Evolutionary conservation across 208 protist genomes (phyloP).

Genomic region (Acanthamoeba culbertsoni): DNA sequence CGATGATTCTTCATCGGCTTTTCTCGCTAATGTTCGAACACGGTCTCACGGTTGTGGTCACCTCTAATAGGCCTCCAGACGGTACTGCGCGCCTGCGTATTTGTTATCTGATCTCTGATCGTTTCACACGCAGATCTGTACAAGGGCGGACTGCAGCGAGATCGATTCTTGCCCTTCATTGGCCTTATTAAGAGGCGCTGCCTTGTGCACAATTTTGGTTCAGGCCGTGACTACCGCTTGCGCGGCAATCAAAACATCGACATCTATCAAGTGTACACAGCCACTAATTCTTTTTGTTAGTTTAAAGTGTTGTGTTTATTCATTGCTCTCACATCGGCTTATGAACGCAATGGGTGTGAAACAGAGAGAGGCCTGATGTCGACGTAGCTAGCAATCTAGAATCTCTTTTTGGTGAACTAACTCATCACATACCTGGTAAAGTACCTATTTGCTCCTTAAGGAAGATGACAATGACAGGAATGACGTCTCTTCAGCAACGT

Average conservation of each 20-base stretch:
- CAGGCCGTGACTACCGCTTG: conserved; percentile 91
- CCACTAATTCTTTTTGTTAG: no score
- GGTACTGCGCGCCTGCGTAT: not conserved
- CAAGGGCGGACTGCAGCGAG: conserved; percentile 91
- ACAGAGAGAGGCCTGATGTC: not conserved
- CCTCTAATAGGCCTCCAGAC: conserved; percentile 86
- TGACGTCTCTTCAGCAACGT: conserved; percentile 17
- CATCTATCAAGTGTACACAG: conserved; percentile 26
- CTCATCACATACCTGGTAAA: conserved; percentile 83
- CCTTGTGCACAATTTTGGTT: conserved; percentile 88
- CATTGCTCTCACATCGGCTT: no score
- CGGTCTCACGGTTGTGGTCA: conserved; percentile 91
- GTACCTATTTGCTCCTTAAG: conserved; percentile 41
- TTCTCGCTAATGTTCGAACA: conserved; percentile 89
- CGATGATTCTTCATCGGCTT: conserved; percentile 93
- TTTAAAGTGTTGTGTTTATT: not conserved
- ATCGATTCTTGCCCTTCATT: conserved; percentile 94
- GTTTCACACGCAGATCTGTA: conserved; percentile 88
- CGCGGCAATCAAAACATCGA: conserved; percentile 67
- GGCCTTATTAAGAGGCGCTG: conserved; percentile 90
- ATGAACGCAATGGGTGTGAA: no score
- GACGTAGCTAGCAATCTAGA: conserved; percentile 85
- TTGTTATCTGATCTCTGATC: not conserved
- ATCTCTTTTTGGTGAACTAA: conserved; percentile 86
- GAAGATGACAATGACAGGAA: no score